Base-by-base conservation (phyloP, 371 early-diverging fungal genomes). In the Neoconidiobolus thromboides region DNA sequence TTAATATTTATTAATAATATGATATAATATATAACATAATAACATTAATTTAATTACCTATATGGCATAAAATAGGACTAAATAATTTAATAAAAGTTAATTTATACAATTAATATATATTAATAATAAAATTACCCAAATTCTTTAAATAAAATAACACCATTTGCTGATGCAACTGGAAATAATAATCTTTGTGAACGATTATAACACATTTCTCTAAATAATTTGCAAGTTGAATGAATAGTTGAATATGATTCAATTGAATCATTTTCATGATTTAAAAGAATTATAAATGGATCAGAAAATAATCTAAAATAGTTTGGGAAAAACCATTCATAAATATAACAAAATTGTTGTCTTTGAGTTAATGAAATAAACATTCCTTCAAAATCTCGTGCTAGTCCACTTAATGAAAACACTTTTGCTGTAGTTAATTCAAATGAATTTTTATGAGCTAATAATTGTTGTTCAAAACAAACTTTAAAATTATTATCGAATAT, bases 131-230 rank as follows among this genome's bases (percentile, higher is more conserved):
- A 74, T 60, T 76, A 76, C 67, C 89, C 87, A 1, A 88, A 82
- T 67, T 91, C 85, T 46, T 87, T 77, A 69, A 93, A 93, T n/a
- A 92, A 72, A 39, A 93, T 70, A 43, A 93, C 87, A 26, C 92
- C 91, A 59, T 88, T 86, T 0, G 90, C 74, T 4, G 90, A 89
- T 3, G 88, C 82, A 41, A 83, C 71, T 41, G 91, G 92, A 73
- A 91, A 91, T 47, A 74, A 79, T 43, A 91, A 69, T 46, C 94
- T 78, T 65, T 88, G 85, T 53, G 80, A 75, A 63, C 79, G 77
- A 69, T 92, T 93, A 55, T 76, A 74, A 10, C 79, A 82, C 68
- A 91, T 82, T 67, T 92, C 93, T 3, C 74, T 65, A 65, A 80
- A 78, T 61, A 92, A 86, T 61, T 80, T 82, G 44, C 92, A 73